Base-by-base conservation (phyloP, 1,284 basidiomycete species). In the Cystobasidium pallidum region DNA sequence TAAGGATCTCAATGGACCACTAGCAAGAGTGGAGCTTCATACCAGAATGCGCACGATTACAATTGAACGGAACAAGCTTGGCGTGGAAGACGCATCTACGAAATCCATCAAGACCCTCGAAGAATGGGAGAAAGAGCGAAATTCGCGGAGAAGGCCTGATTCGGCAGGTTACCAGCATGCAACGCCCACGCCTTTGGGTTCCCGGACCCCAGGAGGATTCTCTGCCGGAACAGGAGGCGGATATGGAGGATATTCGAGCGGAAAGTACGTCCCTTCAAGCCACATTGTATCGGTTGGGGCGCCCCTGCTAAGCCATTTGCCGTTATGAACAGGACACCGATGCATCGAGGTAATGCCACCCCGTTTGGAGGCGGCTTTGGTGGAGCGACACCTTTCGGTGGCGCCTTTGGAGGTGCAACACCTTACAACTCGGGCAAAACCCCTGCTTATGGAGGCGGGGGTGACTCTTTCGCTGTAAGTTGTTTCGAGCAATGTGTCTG, bases 1-100 rank as follows among this genome's bases (percentile, higher is more conserved):
- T 84, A 98, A 95, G 81, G 96, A 98, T 79, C 92, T 93, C 15
- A 95, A 94, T 71, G 95, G 94, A 15, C 85, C 86, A 57, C 84
- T 89, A 75, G 92, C 91, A 0, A 87, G 96, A 64, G 94, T 99
- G 15, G 96, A 99, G 82, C 83, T 99, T 26, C 87, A 91, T 75
- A 92, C 93, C 0, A 89, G 89, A 65, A 94, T 94, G 81, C 95
- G 94, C 82, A 86, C 94, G 28, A 88, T 98, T 75, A 90, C 90
- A 10, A 88, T 98, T 73, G 89, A 89, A 59, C 89, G 94, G 78
- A 86, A 86, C 66, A 77, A 74, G 43, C 58, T 75, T 28, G 74
- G 62, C 3, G 41, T 72, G 2, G 64, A 55, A 41, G 32, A 61
- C 24, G 47, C 75, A 34, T 75, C 76, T 15, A 62, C 65, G 4